These are phyloP conservation scores for Diaporthe humulicola DNA, from an alignment of 2,329 filamentous ascomycete species.

Conservation along the genomic window DNA sequence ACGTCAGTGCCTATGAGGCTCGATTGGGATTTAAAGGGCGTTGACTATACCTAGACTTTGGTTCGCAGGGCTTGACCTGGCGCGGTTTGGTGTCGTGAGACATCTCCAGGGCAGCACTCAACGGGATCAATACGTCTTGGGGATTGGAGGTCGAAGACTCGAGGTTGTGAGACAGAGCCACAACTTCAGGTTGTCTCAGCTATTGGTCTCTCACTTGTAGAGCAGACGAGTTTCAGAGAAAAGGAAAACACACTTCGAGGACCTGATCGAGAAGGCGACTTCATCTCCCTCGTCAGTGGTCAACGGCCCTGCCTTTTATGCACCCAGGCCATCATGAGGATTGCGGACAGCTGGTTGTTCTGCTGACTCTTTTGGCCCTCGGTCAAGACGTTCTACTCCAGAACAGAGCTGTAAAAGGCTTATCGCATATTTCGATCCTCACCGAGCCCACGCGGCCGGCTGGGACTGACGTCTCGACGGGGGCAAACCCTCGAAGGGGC, in stretches of 20 bases:
- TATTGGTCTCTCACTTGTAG: constrained; percentile 3
- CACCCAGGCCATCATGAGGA: constrained; percentile 17
- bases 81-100: constrained; percentile 34
- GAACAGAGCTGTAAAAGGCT: constrained; percentile 34
- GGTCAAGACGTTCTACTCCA: constrained; percentile 29
- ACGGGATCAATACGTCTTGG: neutral
- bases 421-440: constrained; percentile 34
- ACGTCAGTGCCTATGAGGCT: constrained; percentile 6
- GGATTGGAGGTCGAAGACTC: neutral
- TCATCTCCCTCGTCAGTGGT: neutral
- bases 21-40: no score
- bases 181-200: constrained; percentile 13
- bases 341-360: constrained; percentile 4
- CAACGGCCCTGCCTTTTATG: constrained; percentile 15
- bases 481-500: neutral
- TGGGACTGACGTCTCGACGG: constrained; percentile 27
- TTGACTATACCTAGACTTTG: constrained; percentile 25
- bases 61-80: constrained; percentile 17
- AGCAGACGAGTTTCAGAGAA: constrained; percentile 13
- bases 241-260: constrained; percentile 21
- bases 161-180: constrained; percentile 2
- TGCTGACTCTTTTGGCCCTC: constrained; percentile 25
- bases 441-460: constrained; percentile 24
- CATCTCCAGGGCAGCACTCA: constrained; percentile 18
- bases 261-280: constrained; percentile 6